Evolutionary conservation across 2,329 filamentous ascomycete genomes (phyloP).

Genomic region (Cladorrhinum sp.): DNA sequence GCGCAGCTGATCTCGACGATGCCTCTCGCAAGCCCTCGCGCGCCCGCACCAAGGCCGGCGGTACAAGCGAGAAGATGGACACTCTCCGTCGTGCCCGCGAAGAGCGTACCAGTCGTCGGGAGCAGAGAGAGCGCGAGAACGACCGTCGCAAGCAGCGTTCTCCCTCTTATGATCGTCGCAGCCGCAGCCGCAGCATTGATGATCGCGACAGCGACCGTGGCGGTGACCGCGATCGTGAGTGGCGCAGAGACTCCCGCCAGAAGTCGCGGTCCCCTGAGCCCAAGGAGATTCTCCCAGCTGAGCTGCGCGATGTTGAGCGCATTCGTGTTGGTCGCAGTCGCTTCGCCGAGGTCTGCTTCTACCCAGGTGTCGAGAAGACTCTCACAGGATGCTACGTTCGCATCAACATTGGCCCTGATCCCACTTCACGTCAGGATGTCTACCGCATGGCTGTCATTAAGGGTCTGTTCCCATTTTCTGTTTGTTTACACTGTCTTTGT

Average conservation of each 20-base stretch:
- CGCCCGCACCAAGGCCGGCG: conserved; percentile 66
- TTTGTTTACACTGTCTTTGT: not conserved
- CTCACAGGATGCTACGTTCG: conserved; percentile 83
- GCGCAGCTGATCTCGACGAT: conserved; percentile 75
- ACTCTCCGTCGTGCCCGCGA: conserved; percentile 58
- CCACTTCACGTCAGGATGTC: conserved; percentile 66
- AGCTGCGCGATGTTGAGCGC: conserved; percentile 78
- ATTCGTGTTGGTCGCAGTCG: conserved; percentile 79
- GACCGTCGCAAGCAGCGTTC: conserved; percentile 54
- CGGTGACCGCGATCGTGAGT: conserved; percentile 47
- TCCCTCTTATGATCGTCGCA: conserved; percentile 29
- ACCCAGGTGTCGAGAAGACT: conserved; percentile 79
- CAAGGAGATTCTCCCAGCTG: conserved; percentile 66
- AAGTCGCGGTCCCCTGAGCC: conserved; percentile 52
- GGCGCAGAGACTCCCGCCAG: conserved; percentile 49
- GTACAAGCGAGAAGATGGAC: conserved; percentile 72
- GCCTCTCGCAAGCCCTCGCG: conserved; percentile 69
- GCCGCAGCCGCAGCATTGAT: conserved; percentile 49
- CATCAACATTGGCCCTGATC: conserved; percentile 76
- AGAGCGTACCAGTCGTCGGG: conserved; percentile 62
- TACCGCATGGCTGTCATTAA: conserved; percentile 91
- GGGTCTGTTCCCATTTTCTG: conserved; percentile 47
- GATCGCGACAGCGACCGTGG: conserved; percentile 72
- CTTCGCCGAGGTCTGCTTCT: conserved; percentile 90
- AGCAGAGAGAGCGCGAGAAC: conserved; percentile 61